A percentile compares a stretch with the other conserved stretches of the same genome.
phyloP scores from a whole-genome alignment of 2,329 filamentous ascomycete species.

The Orbilia blumenaviensis region DNA sequence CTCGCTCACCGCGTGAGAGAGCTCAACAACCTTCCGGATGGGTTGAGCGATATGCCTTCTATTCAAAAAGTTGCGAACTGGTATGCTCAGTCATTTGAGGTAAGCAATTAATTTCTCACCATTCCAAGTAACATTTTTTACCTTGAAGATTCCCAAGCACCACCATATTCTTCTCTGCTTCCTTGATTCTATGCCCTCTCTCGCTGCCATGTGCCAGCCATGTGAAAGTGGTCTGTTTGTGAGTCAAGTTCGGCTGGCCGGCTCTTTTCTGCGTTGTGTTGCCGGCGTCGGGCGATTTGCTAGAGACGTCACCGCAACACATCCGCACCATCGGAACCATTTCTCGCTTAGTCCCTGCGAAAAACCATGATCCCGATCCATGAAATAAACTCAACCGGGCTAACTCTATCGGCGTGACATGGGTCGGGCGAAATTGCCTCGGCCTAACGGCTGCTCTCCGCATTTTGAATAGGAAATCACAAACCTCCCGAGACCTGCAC shows the following conservation, averaged over 20 bases:
- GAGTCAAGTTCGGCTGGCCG: slow-evolving; percentile 51
- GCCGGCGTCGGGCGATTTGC: slow-evolving; percentile 37
- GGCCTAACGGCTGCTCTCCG: slow-evolving; percentile 56
- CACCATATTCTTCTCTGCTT: neutral
- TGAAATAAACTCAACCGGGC: slow-evolving; percentile 23
- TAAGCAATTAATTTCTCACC: slow-evolving; percentile 63
- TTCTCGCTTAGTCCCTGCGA: slow-evolving; percentile 44
- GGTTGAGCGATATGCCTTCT: slow-evolving; percentile 96
- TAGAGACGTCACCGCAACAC: slow-evolving; percentile 43
- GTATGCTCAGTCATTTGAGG: slow-evolving; percentile 99
- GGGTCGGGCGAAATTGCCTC: slow-evolving; percentile 54
- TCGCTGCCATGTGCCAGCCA: slow-evolving; percentile 13
- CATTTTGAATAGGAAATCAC: slow-evolving; percentile 80
- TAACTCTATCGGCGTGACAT: slow-evolving; percentile 50
- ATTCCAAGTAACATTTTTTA: too few species aligned
- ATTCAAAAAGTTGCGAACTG: slow-evolving; percentile 95
- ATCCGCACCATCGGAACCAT: slow-evolving; percentile 48
- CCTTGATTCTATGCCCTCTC: slow-evolving; percentile 6
- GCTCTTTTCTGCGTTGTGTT: slow-evolving; percentile 39
- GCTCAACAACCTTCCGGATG: slow-evolving; percentile 89
- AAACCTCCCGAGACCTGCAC: slow-evolving; percentile 77
- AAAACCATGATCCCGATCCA: slow-evolving; percentile 40
- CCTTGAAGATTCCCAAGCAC: neutral
- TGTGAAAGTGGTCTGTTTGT: slow-evolving; percentile 48
- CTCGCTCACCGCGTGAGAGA: slow-evolving; percentile 96